Evolutionary conservation across 345 rosid species (phyloP), one percentile per base, ranked within the genome.

Genomic region (Rhodamnia argentea): DNA sequence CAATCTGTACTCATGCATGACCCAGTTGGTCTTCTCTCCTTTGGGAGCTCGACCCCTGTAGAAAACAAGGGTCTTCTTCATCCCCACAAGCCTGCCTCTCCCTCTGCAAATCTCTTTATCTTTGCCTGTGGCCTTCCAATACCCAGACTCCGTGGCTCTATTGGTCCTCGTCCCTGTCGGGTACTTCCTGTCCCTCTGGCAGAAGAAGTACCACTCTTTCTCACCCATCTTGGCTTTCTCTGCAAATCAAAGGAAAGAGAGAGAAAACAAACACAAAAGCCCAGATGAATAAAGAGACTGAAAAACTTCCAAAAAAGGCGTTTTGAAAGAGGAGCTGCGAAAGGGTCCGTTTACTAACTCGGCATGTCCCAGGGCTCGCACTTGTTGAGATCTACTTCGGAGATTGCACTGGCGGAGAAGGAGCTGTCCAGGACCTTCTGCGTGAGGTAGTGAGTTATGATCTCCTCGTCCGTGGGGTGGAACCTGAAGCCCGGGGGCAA

Each of bases 11-110:
- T 97, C 99, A 91, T 97, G 99, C 98, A 96, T 96, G 44, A 97
- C 96, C 99, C 99, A 97, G 70, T 93, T 96, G 40, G 95, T 91
- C 87, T 97, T 97, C 91, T 95, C 99, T 59, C 99, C 99, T 90
- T 92, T 97, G 0, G 99, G 99, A 57, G 99, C 99, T 92, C 99
- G 91, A 16, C 99, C 99, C 89, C 7, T 90, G 91, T 97, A 97
- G 88, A 97, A 97, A 40, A 97, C 99, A 86, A 97, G 99, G 5
- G 99, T 97, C 92, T 97, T 97, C 94, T 97, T 97, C 99, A 97
- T 97, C 82, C 99, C 99, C 82, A 97, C 97, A 75, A 95, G 95
- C 89, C 92, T 86, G 27, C 88, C 87, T 87, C 89, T 94, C 7
- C 96, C 99, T 88, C 83, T 92, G 92, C 84, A 93, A 59, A 97